Base-by-base conservation (phyloP, 1,284 basidiomycete genomes). In the Cyathus pygmaeus region DNA sequence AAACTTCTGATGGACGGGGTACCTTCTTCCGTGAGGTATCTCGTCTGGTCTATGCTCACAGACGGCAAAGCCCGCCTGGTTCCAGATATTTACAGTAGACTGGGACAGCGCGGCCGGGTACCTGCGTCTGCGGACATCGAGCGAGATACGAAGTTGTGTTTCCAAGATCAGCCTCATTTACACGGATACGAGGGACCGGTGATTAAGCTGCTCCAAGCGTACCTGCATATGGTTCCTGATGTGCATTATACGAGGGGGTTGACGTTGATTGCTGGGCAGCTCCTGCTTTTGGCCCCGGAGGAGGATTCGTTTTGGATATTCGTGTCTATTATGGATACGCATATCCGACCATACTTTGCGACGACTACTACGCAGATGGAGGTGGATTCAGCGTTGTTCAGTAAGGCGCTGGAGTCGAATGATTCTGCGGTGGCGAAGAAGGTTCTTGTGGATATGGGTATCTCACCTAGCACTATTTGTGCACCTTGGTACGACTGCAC, bases 241-340 rank as follows among this genome's bases (percentile, higher is more conserved):
- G 81, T 93, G 10, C 86, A 87, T 56, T 96, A 95, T 73, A 81
- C 84, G 30, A 83, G 69, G 90, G 94, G 92, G 10, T 83, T 98
- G 60, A 88, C 90, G 3, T 79, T 89, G 19, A 87, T 98, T 53
- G 89, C 90, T 11, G 94, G 93, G 0, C 89, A 94, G 58, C 79
- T 97, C 27, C 78, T 98, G 0, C 81, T 94, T 29, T 90, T 95
- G 60, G 89, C 93, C 1, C 94, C 92, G 0, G 93, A 95, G 62
- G 95, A 98, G 75, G 94, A 97, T 64, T 93, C 94, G 0, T 98
- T 98, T 73, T 98, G 94, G 94, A 94, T 94, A 3, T 92, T 98
- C 69, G 85, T 94, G 10, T 92, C 91, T 1, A 79, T 94, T 64
- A 94, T 94, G 92, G 91, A 94, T 64, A 85, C 88, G 6, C 87